Evolutionary conservation across 2,329 filamentous ascomycete species (phyloP), one percentile per base, ranked within the genome.

Genomic region (Leptoxyphium fumago): DNA sequence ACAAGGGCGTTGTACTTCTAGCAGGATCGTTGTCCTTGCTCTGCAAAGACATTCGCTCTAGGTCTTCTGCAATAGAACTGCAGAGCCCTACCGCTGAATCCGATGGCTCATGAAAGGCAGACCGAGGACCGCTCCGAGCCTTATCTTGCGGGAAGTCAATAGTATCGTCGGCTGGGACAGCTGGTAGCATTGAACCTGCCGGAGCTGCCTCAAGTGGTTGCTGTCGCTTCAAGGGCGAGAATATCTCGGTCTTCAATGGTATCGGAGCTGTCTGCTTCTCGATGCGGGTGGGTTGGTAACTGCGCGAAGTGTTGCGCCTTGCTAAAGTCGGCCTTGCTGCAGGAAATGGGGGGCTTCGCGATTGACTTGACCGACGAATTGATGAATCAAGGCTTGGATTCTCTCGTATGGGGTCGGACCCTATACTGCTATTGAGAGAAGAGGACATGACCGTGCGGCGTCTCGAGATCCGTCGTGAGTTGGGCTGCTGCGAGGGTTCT

Each of bases 171-270:
- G 13, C 17, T n/a, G 3, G 17, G 34, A 38, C 13, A 4, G 9
- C 34, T 38, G 13, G 13, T 9, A 17, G 8, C 34, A 38, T 9
- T 8, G 17, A n/a, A 4, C 17, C 34, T 38, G 17, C 6, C 34
- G 8, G 34, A 4, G 34, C 17, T 17, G 17, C 4, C 13, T 17
- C 13, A 38, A 4, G 34, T 17, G 34, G 13, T 38, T 38, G 14
- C 21, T 17, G 14, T 18, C 14, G 38, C 38, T 48, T 60, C 60
- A 61, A 47, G 4, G 59, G 59, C 17, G 58, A 61, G 46, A 61
- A 61, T 26, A 61, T 47, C 36, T 60, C 59, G 4, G 52, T 50
- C 46, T 60, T 59, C 13, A 60, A 44, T 13, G 56, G 56, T 17
- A 61, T 55, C 5, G 48, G 52, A 39, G 55, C 49, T 18, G 51